Evolutionary conservation across 495 filamentous ascomycete species (phyloP), one percentile per base, ranked within the genome.

Genomic region (Monascus purpureus): DNA sequence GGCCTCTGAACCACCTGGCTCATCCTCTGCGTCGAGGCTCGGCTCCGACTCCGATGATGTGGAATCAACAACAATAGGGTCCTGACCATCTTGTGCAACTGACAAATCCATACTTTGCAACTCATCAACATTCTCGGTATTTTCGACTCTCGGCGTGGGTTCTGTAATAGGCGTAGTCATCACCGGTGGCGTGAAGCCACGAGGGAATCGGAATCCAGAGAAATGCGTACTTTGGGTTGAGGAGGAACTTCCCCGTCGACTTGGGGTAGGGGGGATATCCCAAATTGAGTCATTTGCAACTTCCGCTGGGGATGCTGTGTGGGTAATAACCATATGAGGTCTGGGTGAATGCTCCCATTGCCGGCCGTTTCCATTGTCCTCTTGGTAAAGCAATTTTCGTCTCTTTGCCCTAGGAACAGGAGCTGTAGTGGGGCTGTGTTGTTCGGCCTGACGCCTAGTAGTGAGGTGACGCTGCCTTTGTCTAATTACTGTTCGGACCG

Each of bases 191-290:
- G 51, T 53, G 22, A 60, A 51, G 4, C 46, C 61, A 4, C 35
- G 47, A 18, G 63, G 63, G 31, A 59, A 58, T 7, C 47, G 57
- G 26, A 68, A 63, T n/a, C 33, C 48, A 28, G 42, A 35, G 16
- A 39, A 33, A 13, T 38, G 40, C 23, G 29, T 28, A 8, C 34
- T 43, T 15, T 47, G 40, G 6, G 8, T 25, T 1, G 58, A 52
- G 4, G 49, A 54, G 1, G 42, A 35, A 40, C 50, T 51, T 12
- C 47, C 47, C 16, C 63, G 54, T 17, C 48, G 49, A 17, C 61
- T 59, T 8, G 66, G 62, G 15, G 61, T 68, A 13, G 49, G 54
- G 1, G 52, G 43, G 12, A 62, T 35, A 25, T 63, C 47, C 14
- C 43, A 49, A n/a, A 50, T 31, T 7, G 48, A 43, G 3, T 13